Evolutionary conservation across 306 rosid species (phyloP), one percentile per base, ranked within the genome.

Genomic region (Vachellia collinsii): DNA sequence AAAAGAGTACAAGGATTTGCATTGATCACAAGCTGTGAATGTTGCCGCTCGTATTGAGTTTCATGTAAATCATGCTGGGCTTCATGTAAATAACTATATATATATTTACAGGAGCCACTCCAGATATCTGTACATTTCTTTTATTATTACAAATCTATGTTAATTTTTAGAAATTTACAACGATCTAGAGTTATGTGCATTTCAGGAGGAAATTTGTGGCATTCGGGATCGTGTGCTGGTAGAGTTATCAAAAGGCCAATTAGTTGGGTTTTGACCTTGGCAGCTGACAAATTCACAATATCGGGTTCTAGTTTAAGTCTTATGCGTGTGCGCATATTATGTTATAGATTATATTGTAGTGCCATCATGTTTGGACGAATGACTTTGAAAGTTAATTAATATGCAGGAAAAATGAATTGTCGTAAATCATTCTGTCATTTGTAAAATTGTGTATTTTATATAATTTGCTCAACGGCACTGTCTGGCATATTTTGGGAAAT

Each of bases 121-220:
- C 23, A n/a, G 20, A 16, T 17, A 68, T 66, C 7, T 66, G 48
- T 39, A 39, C 11, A n/a, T 6, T 16, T 37, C 44, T 64, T 39
- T 39, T 19, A 17, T 17, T 38, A 66, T 63, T 66, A 37, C 11
- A 59, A 59, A 39, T 66, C 7, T 65, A 17, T 66, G 22, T 67
- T n/a, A 67, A 63, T 67, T 20, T 41, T 68, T n/a, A 14, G 17
- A 41, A 68, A 68, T 1, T 54, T 54, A n/a, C 61, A 54, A 54
- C 4, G 72, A 9, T 68, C 16, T 19, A 41, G 48, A n/a, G 13
- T 68, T 67, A 19, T n/a, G 34, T 41, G 34, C 72, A 10, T 68
- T 68, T 42, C 73, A 68, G 73, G 73, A 68, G 73, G 73, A 68
- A 68, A 42, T 42, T 68, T n/a, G 36, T 42, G 73, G 73, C 53